Conservation (phyloP, 441 rosid species). For the Syzygium syzygioides region DNA sequence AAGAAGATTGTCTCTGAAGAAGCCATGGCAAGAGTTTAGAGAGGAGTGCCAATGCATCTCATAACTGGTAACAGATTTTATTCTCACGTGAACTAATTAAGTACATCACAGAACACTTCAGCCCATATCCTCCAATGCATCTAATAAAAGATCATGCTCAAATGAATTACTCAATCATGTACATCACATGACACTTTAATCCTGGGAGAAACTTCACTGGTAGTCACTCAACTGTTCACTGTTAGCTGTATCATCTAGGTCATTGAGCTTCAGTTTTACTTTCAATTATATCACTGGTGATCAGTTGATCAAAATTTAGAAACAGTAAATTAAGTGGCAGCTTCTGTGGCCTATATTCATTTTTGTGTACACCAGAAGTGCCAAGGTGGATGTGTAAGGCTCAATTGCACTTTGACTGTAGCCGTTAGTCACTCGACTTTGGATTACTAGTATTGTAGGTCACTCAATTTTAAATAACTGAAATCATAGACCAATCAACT, state of each 20-base stretch:
- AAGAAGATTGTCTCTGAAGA: conserved; percentile 45
- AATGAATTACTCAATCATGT: neutral
- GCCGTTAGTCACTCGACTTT: neutral
- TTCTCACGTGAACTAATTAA: neutral
- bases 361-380: neutral
- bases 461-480: neutral
- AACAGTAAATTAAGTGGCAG: neutral
- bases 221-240: neutral
- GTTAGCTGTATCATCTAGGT: neutral
- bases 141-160: neutral
- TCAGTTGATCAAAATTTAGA: neutral
- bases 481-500: neutral
- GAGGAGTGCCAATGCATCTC: neutral
- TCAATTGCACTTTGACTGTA: neutral
- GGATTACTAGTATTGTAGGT: neutral
- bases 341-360: neutral
- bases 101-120: neutral
- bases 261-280: neutral
- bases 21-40: neutral
- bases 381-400: neutral
- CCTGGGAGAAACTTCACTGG: neutral
- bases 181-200: neutral
- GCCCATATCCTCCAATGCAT: neutral
- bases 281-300: neutral
- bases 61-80: neutral